Conservation (phyloP, 1,284 basidiomycete genomes). For the Laetiporus sulphureus region DNA sequence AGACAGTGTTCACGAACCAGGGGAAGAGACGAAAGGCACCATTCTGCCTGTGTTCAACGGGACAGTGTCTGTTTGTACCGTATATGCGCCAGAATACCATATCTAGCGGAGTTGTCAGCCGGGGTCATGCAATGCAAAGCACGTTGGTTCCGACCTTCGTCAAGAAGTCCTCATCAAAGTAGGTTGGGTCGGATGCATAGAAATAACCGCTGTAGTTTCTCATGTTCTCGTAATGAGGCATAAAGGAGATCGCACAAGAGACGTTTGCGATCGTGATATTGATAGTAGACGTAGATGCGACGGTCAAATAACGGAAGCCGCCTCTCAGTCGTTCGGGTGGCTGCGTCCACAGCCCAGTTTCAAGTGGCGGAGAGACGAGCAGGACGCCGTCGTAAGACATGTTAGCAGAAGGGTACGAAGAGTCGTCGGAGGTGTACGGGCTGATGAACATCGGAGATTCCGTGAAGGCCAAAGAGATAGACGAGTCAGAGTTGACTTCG, state of each 20-base stretch:
- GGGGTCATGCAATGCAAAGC: background rate
- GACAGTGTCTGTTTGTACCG: constrained; percentile 53
- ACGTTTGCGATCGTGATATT: constrained; percentile 39
- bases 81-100: constrained; percentile 59
- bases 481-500: constrained; percentile 24
- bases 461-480: constrained; percentile 40
- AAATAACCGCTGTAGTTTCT: constrained; percentile 52
- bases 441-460: constrained; percentile 43
- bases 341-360: constrained; percentile 42
- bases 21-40: constrained; percentile 36
- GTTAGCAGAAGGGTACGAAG: constrained; percentile 28
- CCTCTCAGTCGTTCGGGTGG: constrained; percentile 39
- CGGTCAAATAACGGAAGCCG: constrained; percentile 49
- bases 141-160: constrained; percentile 34
- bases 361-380: constrained; percentile 30
- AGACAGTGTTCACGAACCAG: constrained; percentile 20
- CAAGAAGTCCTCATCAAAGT: constrained; percentile 42
- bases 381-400: constrained; percentile 43
- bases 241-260: constrained; percentile 47
- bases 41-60: constrained; percentile 46
- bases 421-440: constrained; percentile 38
- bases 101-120: constrained; percentile 24
- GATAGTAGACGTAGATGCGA: constrained; percentile 32
- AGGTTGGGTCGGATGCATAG: constrained; percentile 39
- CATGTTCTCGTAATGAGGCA: constrained; percentile 46